phyloP scores from a whole-genome alignment of 176 grass and related monocot genomes.

The Carex kokanica region DNA sequence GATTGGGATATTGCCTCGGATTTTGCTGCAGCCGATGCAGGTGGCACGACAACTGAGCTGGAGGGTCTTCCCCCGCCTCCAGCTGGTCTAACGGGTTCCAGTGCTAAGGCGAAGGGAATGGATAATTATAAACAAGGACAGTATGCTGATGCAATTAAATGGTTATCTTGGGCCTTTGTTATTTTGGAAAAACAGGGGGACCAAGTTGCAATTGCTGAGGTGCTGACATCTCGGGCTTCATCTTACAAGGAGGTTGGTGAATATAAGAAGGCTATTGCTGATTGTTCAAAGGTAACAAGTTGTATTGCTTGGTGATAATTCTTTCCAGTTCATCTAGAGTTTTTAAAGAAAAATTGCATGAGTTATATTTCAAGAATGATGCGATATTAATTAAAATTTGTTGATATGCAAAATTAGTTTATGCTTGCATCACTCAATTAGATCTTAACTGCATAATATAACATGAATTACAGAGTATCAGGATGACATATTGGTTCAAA shows the following conservation, averaged over 20 bases:
- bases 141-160: conserved; percentile 97
- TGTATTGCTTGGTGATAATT: not conserved
- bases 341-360: not conserved
- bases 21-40: conserved; percentile 49
- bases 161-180: conserved; percentile 83
- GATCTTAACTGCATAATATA: not conserved
- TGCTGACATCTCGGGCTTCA: conserved; percentile 87
- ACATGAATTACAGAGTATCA: conserved; percentile 10
- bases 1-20: conserved; percentile 78
- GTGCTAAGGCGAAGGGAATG: conserved; percentile 77
- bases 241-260: conserved; percentile 99
- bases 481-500: not conserved
- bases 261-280: conserved; percentile 99
- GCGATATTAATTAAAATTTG: not conserved
- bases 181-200: conserved; percentile 77
- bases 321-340: not conserved
- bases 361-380: not conserved
- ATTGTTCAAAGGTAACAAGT: conserved; percentile 75
- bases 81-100: conserved; percentile 52
- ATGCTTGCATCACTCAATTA: not conserved
- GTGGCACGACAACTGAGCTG: conserved; percentile 65
- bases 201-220: conserved; percentile 51
- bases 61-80: conserved; percentile 84
- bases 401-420: not conserved
- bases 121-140: conserved; percentile 96